These are phyloP conservation scores for Fusarium secorum DNA, from an alignment of 2,329 filamentous ascomycete genomes.

Conservation along the genomic window DNA sequence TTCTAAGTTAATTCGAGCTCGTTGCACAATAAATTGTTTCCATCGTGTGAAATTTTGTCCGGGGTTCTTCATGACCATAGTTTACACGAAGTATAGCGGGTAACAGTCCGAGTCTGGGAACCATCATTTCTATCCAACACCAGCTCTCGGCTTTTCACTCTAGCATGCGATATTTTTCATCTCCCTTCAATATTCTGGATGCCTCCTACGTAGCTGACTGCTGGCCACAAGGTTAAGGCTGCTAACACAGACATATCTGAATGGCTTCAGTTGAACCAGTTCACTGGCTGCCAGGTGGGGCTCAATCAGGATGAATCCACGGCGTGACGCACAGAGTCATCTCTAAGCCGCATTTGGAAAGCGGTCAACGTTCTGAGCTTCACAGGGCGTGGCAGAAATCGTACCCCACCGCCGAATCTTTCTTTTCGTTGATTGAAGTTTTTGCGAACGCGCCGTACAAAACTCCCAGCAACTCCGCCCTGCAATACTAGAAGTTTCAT, in stretches of 20 bases:
- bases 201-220: not conserved
- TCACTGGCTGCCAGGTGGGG: not conserved
- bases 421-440: conserved; percentile 15
- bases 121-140: no score
- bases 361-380: not conserved
- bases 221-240: not conserved
- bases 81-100: rapidly evolving
- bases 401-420: conserved; percentile 24
- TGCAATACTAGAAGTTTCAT: conserved; percentile 4
- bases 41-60: rapidly evolving
- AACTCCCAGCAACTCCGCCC: not conserved
- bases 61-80: rapidly evolving
- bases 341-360: not conserved
- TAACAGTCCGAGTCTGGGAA: not conserved
- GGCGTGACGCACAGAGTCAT: not conserved
- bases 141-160: no score
- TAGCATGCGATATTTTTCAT: not conserved
- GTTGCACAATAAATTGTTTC: not conserved
- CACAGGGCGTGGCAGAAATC: conserved; percentile 21
- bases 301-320: not conserved
- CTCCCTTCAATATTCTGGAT: no score
- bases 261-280: not conserved
- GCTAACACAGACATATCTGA: not conserved
- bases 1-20: not conserved
- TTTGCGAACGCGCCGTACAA: conserved; percentile 21